These are phyloP conservation scores for Lagenaria siceraria DNA, from an alignment of 306 rosid genomes.

Conservation along the genomic window DNA sequence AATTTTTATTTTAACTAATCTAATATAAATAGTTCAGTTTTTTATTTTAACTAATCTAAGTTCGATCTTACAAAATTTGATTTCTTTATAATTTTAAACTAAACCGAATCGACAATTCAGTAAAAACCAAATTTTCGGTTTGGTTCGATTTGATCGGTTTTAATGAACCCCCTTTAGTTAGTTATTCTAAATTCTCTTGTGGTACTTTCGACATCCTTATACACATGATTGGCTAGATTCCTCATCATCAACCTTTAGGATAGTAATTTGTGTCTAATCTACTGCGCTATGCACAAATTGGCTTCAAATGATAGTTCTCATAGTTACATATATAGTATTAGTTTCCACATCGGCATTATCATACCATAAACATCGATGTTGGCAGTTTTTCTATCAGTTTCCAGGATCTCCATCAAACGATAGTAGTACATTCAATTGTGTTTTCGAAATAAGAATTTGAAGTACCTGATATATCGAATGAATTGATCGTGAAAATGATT, in stretches of 20 bases:
- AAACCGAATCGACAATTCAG: too few species aligned
- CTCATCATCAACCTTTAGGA: neutral
- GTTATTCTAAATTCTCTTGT: neutral
- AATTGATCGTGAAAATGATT: slow-evolving; percentile 10
- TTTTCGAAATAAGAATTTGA: neutral
- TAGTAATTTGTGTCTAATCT: neutral
- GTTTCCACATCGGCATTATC: neutral
- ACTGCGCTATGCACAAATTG: neutral
- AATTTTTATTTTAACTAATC: too few species aligned
- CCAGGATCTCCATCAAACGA: neutral
- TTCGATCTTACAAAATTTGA: too few species aligned
- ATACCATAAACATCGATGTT: neutral
- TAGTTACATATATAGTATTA: neutral
- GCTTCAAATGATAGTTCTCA: neutral
- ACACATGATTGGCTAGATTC: too few species aligned
- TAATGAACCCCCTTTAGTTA: too few species aligned
- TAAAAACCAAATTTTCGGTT: too few species aligned
- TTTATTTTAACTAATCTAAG: too few species aligned
- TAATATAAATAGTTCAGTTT: too few species aligned
- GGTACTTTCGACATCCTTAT: neutral
- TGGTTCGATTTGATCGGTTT: too few species aligned
- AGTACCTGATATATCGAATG: slow-evolving; percentile 31
- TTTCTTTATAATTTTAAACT: too few species aligned
- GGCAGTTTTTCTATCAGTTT: neutral
- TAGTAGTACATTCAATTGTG: neutral